Evolutionary conservation across 176 grass and related monocot species (phyloP).

Genomic region (Lolium multiflorum): DNA sequence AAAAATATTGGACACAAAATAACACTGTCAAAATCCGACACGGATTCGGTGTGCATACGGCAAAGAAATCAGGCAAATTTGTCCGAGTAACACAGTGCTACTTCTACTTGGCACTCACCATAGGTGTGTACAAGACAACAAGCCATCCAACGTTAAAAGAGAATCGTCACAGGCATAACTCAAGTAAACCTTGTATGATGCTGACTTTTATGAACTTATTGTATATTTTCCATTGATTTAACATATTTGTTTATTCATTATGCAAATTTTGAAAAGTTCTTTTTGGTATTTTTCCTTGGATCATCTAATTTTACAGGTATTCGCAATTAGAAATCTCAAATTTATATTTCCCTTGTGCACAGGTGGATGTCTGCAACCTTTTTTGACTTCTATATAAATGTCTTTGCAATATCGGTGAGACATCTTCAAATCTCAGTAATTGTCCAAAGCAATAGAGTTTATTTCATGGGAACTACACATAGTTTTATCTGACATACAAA

Average conservation of each 20-base stretch:
- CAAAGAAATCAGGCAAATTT: not conserved
- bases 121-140: not conserved
- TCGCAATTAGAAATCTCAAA: constrained; percentile 8
- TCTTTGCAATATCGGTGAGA: constrained; percentile 90
- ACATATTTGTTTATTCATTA: constrained; percentile 20
- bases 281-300: not conserved
- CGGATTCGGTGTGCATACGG: not conserved
- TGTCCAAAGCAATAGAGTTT: constrained; percentile 3
- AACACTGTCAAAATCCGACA: not conserved
- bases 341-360: constrained; percentile 38
- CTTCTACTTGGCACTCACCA: not conserved
- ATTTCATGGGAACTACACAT: too few relatives aligned
- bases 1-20: not conserved
- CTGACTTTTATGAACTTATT: not conserved
- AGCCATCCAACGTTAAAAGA: not conserved
- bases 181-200: not conserved
- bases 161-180: not conserved
- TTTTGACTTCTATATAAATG: constrained; percentile 97
- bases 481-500: not conserved
- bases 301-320: not conserved
- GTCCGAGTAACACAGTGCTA: not conserved
- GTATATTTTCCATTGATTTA: constrained; percentile 25
- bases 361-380: constrained; percentile 98
- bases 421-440: constrained; percentile 9
- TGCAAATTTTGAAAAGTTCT: not conserved